A percentile compares a stretch with the other conserved stretches of the same genome.
These are phyloP conservation scores for Wickerhamomyces kurtzmanii DNA, from an alignment of 805 yeast genomes.

Conservation along the genomic window DNA sequence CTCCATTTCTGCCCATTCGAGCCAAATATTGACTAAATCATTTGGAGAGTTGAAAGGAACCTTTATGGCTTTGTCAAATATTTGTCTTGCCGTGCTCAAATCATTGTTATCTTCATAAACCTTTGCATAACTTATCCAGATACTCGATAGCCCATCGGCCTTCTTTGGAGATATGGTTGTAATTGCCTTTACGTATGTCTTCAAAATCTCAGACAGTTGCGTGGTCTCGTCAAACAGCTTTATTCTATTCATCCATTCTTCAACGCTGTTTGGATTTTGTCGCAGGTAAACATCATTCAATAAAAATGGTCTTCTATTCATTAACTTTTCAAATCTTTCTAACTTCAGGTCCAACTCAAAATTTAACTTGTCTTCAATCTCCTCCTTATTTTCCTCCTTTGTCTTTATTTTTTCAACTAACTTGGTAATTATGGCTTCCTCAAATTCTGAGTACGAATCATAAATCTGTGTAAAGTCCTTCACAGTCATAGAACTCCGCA, in stretches of 20 bases:
- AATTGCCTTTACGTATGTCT: slow-evolving; percentile 58
- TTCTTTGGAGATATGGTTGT: slow-evolving; percentile 52
- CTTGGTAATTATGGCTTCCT: slow-evolving; percentile 35
- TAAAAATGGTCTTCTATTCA: slow-evolving; percentile 46
- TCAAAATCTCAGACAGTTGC: slow-evolving; percentile 33
- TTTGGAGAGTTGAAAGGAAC: slow-evolving; percentile 56
- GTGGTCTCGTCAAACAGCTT: slow-evolving; percentile 28
- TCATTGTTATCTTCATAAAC: slow-evolving; percentile 51
- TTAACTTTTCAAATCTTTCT: slow-evolving; percentile 38
- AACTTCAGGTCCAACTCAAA: slow-evolving; percentile 33
- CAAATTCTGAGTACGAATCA: slow-evolving; percentile 52
- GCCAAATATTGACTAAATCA: slow-evolving; percentile 62
- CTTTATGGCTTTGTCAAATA: slow-evolving; percentile 54
- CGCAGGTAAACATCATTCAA: slow-evolving; percentile 60
- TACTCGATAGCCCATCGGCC: slow-evolving; percentile 34
- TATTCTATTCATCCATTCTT: slow-evolving; percentile 61
- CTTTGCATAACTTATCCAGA: slow-evolving; percentile 68
- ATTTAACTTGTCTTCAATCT: slow-evolving; percentile 10
- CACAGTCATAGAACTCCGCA: slow-evolving; percentile 36
- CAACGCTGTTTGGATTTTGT: slow-evolving; percentile 50
- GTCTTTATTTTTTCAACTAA: slow-evolving; percentile 4
- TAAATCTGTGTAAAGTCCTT: slow-evolving; percentile 55
- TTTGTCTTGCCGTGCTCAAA: slow-evolving; percentile 45
- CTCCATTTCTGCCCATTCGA: slow-evolving; percentile 69
- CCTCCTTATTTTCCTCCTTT: slow-evolving; percentile 9